Evolutionary conservation across 768 basidiomycete genomes (phyloP).

Genomic region (Serendipita vermifera): DNA sequence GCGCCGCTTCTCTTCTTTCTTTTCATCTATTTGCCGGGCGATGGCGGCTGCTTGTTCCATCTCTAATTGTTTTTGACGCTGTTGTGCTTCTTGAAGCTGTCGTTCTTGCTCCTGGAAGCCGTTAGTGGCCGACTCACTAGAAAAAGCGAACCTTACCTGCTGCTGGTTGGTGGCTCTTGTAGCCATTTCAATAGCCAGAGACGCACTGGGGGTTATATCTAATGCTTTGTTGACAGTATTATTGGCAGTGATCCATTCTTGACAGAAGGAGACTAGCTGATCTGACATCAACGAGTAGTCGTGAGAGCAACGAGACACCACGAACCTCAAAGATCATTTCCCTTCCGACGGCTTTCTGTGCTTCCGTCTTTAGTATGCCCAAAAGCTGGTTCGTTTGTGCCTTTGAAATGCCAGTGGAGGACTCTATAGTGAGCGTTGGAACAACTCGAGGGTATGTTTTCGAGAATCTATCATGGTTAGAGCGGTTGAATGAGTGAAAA

Average conservation of each 20-base stretch:
- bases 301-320: conserved; percentile 8
- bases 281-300: neutral
- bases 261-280: conserved; percentile 52
- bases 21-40: conserved; percentile 49
- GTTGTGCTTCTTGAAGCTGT: conserved; percentile 44
- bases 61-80: conserved; percentile 25
- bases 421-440: conserved; percentile 54
- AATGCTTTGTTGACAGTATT: conserved; percentile 33
- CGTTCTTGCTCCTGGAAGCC: conserved; percentile 36
- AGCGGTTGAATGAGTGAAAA: neutral
- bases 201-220: conserved; percentile 43
- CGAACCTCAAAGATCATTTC: conserved; percentile 71
- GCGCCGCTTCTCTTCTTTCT: conserved; percentile 50
- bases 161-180: conserved; percentile 59
- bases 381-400: conserved; percentile 46
- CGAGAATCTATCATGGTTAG: conserved; percentile 42
- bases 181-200: conserved; percentile 68
- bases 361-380: conserved; percentile 50
- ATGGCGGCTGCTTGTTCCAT: conserved; percentile 38
- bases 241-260: conserved; percentile 56
- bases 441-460: conserved; percentile 59
- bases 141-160: conserved; percentile 30
- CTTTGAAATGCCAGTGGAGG: conserved; percentile 41
- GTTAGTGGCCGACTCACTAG: neutral
- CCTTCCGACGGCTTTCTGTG: conserved; percentile 47